Evolutionary conservation across 2,329 filamentous ascomycete genomes (phyloP).

Genomic region (Penicillium verrucosum): DNA sequence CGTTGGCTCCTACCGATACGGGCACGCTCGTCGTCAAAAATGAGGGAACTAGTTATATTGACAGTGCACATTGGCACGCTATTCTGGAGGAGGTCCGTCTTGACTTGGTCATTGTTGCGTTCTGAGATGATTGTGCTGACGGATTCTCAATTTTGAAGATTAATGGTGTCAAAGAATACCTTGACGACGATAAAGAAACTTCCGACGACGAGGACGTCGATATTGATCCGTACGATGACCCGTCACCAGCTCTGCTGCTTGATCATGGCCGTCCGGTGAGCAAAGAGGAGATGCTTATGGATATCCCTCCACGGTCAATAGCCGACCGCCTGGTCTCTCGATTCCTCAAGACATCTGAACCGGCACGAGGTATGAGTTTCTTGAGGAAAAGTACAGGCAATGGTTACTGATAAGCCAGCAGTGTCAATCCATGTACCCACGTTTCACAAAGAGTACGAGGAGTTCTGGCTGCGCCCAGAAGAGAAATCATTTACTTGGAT

Average conservation of each 20-base stretch:
- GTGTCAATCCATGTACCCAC: slow-evolving; percentile 32
- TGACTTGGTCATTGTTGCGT: neutral
- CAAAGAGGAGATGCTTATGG: slow-evolving; percentile 33
- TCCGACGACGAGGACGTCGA: slow-evolving; percentile 27
- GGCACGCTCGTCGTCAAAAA: slow-evolving; percentile 33
- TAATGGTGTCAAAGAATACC: slow-evolving; percentile 33
- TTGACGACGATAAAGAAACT: slow-evolving; percentile 21
- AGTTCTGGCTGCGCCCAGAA: slow-evolving; percentile 31
- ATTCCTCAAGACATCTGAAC: slow-evolving; percentile 35
- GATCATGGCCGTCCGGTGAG: slow-evolving; percentile 23
- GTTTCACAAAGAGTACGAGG: slow-evolving; percentile 34
- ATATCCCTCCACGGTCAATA: slow-evolving; percentile 30
- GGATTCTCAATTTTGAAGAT: slow-evolving; percentile 23
- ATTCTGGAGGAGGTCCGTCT: slow-evolving; percentile 36
- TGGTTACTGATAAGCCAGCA: slow-evolving; percentile 7
- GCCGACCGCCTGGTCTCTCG: slow-evolving; percentile 36
- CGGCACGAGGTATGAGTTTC: slow-evolving; percentile 26
- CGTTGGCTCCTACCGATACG: slow-evolving; percentile 20
- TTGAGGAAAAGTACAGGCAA: neutral
- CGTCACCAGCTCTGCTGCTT: slow-evolving; percentile 30
- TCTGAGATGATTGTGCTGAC: slow-evolving; percentile 6
- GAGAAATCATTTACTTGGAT: slow-evolving; percentile 32
- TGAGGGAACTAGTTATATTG: slow-evolving; percentile 35
- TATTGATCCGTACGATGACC: slow-evolving; percentile 16
- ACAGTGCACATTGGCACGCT: slow-evolving; percentile 37